Evolutionary conservation across 2,329 filamentous ascomycete species (phyloP).

Genomic region (Rutstroemia sp.): DNA sequence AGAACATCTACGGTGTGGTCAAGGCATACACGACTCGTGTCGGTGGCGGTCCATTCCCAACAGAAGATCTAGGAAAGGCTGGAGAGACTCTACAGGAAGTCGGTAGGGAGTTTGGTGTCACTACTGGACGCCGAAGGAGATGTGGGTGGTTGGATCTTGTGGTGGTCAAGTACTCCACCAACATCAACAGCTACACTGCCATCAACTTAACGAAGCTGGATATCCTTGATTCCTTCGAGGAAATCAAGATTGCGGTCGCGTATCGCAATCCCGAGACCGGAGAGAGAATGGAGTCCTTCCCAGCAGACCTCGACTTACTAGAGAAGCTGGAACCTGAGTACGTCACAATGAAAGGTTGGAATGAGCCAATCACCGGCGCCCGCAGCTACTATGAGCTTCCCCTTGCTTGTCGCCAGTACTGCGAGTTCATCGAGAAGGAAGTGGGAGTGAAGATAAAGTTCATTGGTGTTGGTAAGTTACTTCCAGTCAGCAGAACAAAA

Average conservation of each 20-base stretch:
- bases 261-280: constrained; percentile 48
- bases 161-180: constrained; percentile 49
- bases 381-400: not conserved
- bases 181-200: constrained; percentile 30
- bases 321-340: constrained; percentile 35
- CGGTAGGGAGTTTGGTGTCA: constrained; percentile 34
- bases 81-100: constrained; percentile 42
- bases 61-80: constrained; percentile 43
- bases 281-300: constrained; percentile 53
- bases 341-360: constrained; percentile 62
- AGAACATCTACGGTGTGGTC: constrained; percentile 56
- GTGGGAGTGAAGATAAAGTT: constrained; percentile 55
- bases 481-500: constrained; percentile 33
- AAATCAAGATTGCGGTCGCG: constrained; percentile 65
- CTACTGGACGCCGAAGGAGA: constrained; percentile 52
- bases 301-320: constrained; percentile 51
- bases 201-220: constrained; percentile 58
- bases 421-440: constrained; percentile 41
- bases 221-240: constrained; percentile 65
- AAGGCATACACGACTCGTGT: constrained; percentile 38
- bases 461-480: constrained; percentile 48
- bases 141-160: constrained; percentile 52
- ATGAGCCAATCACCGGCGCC: constrained; percentile 57
- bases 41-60: constrained; percentile 58
- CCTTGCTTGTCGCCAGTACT: constrained; percentile 5